These are phyloP conservation scores for Fusarium sp. DNA, from an alignment of 2,329 filamentous ascomycete species.

Conservation along the genomic window DNA sequence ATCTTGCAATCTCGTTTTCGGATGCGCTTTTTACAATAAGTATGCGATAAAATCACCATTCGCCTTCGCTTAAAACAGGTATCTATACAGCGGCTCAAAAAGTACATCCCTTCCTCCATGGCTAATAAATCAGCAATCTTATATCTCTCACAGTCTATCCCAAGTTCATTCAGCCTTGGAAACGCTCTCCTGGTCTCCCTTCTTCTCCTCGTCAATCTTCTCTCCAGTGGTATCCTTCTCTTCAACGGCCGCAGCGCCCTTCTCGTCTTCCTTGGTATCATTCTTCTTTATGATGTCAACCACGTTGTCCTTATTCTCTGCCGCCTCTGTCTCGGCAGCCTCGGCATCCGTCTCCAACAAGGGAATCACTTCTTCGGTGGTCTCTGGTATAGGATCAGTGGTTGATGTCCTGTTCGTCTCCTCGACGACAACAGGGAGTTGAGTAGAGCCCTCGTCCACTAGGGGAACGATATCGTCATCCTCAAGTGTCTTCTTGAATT, in stretches of 20 bases:
- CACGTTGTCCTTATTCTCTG: slow-evolving; percentile 3
- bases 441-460: slow-evolving; percentile 18
- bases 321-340: not conserved
- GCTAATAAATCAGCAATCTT: slow-evolving; percentile 30
- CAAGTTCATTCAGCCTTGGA: slow-evolving; percentile 19
- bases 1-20: slow-evolving; percentile 11
- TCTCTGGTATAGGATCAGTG: slow-evolving; percentile 8
- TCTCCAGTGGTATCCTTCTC: slow-evolving; percentile 22
- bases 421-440: slow-evolving; percentile 8
- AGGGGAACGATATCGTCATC: slow-evolving; percentile 17
- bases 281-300: slow-evolving; percentile 5
- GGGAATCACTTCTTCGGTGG: slow-evolving; percentile 11
- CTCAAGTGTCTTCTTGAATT: slow-evolving; percentile 8
- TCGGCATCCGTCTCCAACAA: slow-evolving; percentile 21
- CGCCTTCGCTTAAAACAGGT: slow-evolving; percentile 47
- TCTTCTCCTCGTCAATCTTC: slow-evolving; percentile 16
- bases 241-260: slow-evolving; percentile 1
- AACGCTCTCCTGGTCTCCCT: slow-evolving; percentile 15
- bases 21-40: slow-evolving; percentile 27
- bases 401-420: slow-evolving; percentile 6
- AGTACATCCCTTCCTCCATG: slow-evolving; percentile 33
- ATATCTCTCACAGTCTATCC: slow-evolving; percentile 30
- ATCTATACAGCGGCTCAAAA: slow-evolving; percentile 43
- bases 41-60: slow-evolving; percentile 43
- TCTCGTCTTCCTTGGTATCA: slow-evolving; percentile 9